Evolutionary conservation across 2,329 filamentous ascomycete genomes (phyloP).

Genomic region (Nigrospora sphaerica): DNA sequence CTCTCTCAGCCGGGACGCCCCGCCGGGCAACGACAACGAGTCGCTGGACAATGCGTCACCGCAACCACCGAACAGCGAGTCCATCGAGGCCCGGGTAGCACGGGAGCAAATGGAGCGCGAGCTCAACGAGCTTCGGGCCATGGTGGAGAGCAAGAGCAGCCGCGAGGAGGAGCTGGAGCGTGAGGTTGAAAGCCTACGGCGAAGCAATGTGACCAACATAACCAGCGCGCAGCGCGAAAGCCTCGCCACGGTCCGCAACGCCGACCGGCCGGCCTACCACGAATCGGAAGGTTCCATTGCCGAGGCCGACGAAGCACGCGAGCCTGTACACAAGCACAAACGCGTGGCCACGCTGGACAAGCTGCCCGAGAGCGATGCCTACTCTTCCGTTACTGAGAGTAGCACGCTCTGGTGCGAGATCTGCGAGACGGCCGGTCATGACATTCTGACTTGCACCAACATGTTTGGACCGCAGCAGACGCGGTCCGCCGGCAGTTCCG

Average conservation of each 20-base stretch:
- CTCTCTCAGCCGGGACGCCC: constrained; percentile 74
- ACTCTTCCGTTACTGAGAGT: constrained; percentile 65
- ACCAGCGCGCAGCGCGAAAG: constrained; percentile 40
- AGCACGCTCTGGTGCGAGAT: constrained; percentile 88
- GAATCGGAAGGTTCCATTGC: constrained; percentile 62
- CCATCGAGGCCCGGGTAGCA: constrained; percentile 47
- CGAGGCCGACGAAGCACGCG: constrained; percentile 43
- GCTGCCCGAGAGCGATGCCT: constrained; percentile 63
- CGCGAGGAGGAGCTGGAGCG: constrained; percentile 83
- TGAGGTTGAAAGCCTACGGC: constrained; percentile 63
- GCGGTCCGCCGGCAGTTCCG: background rate
- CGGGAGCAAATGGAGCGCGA: constrained; percentile 72
- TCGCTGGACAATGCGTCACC: constrained; percentile 28
- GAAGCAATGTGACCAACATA: constrained; percentile 30
- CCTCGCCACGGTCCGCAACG: constrained; percentile 40
- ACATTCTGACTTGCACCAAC: constrained; percentile 89
- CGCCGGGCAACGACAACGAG: constrained; percentile 31
- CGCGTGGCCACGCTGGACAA: constrained; percentile 54
- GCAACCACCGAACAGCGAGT: constrained; percentile 7
- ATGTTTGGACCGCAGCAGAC: constrained; percentile 58
- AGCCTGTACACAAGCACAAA: constrained; percentile 40
- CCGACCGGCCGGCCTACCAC: constrained; percentile 50
- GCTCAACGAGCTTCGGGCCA: constrained; percentile 66
- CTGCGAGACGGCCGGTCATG: constrained; percentile 85
- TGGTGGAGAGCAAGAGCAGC: constrained; percentile 63